Conservation (phyloP, 2,329 filamentous ascomycete genomes). For the Orbilia brochopaga region DNA sequence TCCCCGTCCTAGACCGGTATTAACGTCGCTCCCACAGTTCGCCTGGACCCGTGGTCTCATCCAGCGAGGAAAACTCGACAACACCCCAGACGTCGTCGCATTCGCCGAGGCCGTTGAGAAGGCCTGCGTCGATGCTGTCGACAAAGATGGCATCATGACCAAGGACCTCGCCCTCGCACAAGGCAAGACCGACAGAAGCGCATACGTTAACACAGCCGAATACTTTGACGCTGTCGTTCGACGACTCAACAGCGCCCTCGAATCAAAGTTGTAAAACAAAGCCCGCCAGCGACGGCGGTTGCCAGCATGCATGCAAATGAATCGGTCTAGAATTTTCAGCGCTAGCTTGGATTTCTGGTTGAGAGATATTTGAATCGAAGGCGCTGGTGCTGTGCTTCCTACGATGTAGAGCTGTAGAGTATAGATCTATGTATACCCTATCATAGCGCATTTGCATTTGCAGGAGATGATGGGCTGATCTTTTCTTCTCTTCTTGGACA, state of each 20-base stretch:
- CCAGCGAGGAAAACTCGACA: constrained; percentile 90
- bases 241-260: constrained; percentile 79
- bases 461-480: constrained; percentile 18
- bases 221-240: constrained; percentile 93
- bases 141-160: constrained; percentile 95
- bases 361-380: constrained; percentile 5
- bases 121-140: constrained; percentile 92
- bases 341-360: no score
- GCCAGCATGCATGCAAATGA: no score
- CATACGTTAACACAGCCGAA: constrained; percentile 89
- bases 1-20: not conserved
- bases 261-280: constrained; percentile 71
- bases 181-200: constrained; percentile 80
- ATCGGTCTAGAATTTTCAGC: constrained; percentile 6
- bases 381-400: not conserved
- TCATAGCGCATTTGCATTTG: constrained; percentile 27
- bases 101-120: constrained; percentile 92
- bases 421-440: constrained; percentile 33
- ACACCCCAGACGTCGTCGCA: constrained; percentile 85
- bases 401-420: constrained; percentile 28
- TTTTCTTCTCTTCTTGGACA: constrained; percentile 2
- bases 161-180: constrained; percentile 97
- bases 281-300: no score
- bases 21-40: constrained; percentile 62
- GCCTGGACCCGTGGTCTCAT: constrained; percentile 95